Evolutionary conservation across 176 grass and related monocot species (phyloP).

Genomic region (Oryza punctata): DNA sequence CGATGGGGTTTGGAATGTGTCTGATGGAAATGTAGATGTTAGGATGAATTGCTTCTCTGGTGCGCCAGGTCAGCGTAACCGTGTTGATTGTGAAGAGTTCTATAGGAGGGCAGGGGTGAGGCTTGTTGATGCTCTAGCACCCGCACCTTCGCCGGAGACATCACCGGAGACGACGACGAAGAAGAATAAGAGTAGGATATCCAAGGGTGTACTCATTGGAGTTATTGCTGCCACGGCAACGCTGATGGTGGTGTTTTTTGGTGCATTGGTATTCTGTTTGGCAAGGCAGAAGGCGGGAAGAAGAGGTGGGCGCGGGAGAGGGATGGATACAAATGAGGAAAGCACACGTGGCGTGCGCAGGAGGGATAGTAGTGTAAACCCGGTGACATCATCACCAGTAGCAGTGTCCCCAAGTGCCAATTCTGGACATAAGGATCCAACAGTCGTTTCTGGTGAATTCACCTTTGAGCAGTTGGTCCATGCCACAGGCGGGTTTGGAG

Average conservation of each 20-base stretch:
- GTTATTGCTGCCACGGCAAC: constrained; percentile 46
- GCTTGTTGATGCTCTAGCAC: constrained; percentile 31
- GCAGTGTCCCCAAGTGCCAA: constrained; percentile 25
- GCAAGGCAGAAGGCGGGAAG: constrained; percentile 27
- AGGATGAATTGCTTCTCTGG: constrained; percentile 66
- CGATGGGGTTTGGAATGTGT: constrained; percentile 36
- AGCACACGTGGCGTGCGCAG: constrained; percentile 29
- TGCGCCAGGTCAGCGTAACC: constrained; percentile 51
- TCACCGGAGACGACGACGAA: constrained; percentile 1
- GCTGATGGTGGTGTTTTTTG: constrained; percentile 38
- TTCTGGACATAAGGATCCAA: background rate
- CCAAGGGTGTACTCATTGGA: constrained; percentile 53
- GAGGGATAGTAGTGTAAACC: constrained; percentile 57
- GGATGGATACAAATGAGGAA: constrained; percentile 41
- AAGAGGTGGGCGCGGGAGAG: background rate
- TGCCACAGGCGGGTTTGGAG: constrained; percentile 59
- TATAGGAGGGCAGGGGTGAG: constrained; percentile 45
- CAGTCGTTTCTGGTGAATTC: constrained; percentile 35
- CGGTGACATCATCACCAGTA: constrained; percentile 42
- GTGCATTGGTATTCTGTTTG: constrained; percentile 41
- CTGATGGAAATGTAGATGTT: constrained; percentile 33
- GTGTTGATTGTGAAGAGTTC: constrained; percentile 57
- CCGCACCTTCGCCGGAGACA: background rate
- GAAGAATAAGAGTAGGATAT: constrained; percentile 33
- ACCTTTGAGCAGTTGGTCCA: constrained; percentile 61